Percentiles rank a stretch among this genome's conserved stretches.
phyloP scores from a whole-genome alignment of 305 asterid genomes.

The Euphrasia arctica region DNA sequence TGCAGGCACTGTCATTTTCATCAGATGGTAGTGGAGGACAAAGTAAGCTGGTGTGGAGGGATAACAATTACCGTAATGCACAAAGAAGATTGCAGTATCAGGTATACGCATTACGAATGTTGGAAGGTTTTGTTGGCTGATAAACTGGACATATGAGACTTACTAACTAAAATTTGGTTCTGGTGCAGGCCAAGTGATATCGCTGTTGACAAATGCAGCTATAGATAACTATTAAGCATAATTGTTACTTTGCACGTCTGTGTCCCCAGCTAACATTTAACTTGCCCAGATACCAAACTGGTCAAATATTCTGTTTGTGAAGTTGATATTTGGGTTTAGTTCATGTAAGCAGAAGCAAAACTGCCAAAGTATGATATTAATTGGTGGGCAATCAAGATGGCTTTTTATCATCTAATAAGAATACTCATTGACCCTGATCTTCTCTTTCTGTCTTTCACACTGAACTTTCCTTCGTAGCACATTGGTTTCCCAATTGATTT shows the following conservation, averaged over 20 bases:
- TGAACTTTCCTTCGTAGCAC: slow-evolving; percentile 22
- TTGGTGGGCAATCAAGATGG: slow-evolving; percentile 13
- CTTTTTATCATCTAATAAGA: slow-evolving; percentile 10
- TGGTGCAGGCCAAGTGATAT: slow-evolving; percentile 35
- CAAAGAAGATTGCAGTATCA: slow-evolving; percentile 48
- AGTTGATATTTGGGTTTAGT: slow-evolving; percentile 22
- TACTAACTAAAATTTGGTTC: slow-evolving; percentile 31
- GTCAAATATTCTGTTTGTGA: slow-evolving; percentile 24
- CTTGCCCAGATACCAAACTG: slow-evolving; percentile 15
- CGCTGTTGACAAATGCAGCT: slow-evolving; percentile 26
- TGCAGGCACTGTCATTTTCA: slow-evolving; percentile 80
- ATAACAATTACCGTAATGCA: slow-evolving; percentile 37
- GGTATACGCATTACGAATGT: slow-evolving; percentile 17
- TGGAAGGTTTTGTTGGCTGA: slow-evolving; percentile 25
- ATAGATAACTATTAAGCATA: slow-evolving; percentile 24
- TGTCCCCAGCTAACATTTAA: slow-evolving; percentile 16
- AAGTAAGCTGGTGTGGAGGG: slow-evolving; percentile 82
- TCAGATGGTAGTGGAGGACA: slow-evolving; percentile 78
- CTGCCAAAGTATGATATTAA: too few species aligned
- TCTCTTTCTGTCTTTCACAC: slow-evolving; percentile 13
- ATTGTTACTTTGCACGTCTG: slow-evolving; percentile 18
- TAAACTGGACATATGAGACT: slow-evolving; percentile 14
- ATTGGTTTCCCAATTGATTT: slow-evolving; percentile 17
- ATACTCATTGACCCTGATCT: slow-evolving; percentile 16
- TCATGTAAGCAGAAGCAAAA: slow-evolving; percentile 23